Percentiles rank a stretch among this genome's conserved stretches.
These are phyloP conservation scores for Pleurotus giganteus DNA, from an alignment of 768 basidiomycete genomes.

Conservation along the genomic window DNA sequence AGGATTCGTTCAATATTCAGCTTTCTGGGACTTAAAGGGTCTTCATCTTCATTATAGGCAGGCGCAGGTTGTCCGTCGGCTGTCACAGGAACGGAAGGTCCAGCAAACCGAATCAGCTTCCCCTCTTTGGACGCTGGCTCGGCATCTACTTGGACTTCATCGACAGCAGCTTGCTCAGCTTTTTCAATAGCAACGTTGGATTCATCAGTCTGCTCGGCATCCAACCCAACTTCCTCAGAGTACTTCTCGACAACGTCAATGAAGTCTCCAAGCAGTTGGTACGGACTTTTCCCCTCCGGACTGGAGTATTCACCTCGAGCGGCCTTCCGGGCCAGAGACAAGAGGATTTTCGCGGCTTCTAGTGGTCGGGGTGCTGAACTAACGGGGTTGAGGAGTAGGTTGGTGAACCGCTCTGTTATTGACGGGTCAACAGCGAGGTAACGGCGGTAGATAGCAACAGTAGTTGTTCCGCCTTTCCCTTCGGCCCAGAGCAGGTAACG, in stretches of 20 bases:
- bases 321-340: slow-evolving; percentile 82
- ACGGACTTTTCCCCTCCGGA: slow-evolving; percentile 92
- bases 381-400: slow-evolving; percentile 63
- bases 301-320: slow-evolving; percentile 79
- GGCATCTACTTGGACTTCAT: slow-evolving; percentile 20
- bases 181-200: slow-evolving; percentile 51
- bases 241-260: slow-evolving; percentile 88
- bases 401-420: slow-evolving; percentile 76
- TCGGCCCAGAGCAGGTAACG: slow-evolving; percentile 94
- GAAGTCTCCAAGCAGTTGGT: slow-evolving; percentile 91
- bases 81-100: slow-evolving; percentile 54
- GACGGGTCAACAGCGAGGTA: slow-evolving; percentile 83
- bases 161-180: slow-evolving; percentile 30
- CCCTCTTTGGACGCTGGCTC: slow-evolving; percentile 52
- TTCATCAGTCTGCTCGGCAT: slow-evolving; percentile 67
- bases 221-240: slow-evolving; percentile 90
- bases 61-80: slow-evolving; percentile 47
- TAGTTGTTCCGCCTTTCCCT: slow-evolving; percentile 71
- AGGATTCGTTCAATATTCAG: slow-evolving; percentile 89
- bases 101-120: slow-evolving; percentile 69
- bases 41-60: slow-evolving; percentile 79
- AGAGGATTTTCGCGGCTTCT: slow-evolving; percentile 89
- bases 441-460: slow-evolving; percentile 81
- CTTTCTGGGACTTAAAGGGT: slow-evolving; percentile 64
- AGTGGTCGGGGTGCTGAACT: slow-evolving; percentile 69